Percentiles rank a stretch among this genome's conserved stretches.
phyloP scores from a whole-genome alignment of 495 filamentous ascomycete genomes.

The Margaritispora aquatica region DNA sequence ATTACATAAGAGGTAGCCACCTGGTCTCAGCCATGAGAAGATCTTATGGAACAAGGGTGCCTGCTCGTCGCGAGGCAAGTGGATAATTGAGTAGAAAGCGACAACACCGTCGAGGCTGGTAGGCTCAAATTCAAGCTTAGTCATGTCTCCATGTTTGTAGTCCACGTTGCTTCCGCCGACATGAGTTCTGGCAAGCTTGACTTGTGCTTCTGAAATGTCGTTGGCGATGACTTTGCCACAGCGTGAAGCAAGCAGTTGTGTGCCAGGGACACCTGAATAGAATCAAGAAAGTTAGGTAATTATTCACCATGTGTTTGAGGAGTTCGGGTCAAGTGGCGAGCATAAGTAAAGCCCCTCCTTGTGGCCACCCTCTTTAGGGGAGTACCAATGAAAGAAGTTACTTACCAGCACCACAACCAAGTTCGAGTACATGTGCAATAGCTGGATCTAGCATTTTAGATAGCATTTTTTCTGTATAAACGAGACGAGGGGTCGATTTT shows the following conservation, averaged over 20 bases:
- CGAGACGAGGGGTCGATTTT: constrained; percentile 25
- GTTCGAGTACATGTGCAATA: constrained; percentile 30
- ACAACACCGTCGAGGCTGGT: constrained; percentile 33
- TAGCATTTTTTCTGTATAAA: too few species aligned
- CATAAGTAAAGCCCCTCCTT: too few species aligned
- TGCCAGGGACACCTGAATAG: constrained; percentile 25
- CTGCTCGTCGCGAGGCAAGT: constrained; percentile 38
- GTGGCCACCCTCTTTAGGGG: too few species aligned
- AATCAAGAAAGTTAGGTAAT: too few species aligned
- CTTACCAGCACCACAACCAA: constrained; percentile 38
- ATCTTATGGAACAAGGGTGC: constrained; percentile 27
- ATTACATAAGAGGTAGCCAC: constrained; percentile 33
- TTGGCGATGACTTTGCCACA: constrained; percentile 27
- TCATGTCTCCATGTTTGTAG: constrained; percentile 30
- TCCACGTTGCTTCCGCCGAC: constrained; percentile 13
- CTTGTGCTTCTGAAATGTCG: constrained; percentile 33
- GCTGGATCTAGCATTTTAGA: constrained; percentile 25
- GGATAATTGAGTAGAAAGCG: constrained; percentile 37
- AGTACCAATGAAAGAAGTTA: too few species aligned
- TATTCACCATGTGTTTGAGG: too few species aligned
- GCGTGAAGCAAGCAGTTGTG: constrained; percentile 22
- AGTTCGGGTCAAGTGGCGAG: too few species aligned
- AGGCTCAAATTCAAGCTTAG: constrained; percentile 25
- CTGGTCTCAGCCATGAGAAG: constrained; percentile 33
- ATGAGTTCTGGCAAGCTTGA: constrained; percentile 26